Conservation (phyloP, 805 yeast species). For the Isabelozyma heimii region DNA sequence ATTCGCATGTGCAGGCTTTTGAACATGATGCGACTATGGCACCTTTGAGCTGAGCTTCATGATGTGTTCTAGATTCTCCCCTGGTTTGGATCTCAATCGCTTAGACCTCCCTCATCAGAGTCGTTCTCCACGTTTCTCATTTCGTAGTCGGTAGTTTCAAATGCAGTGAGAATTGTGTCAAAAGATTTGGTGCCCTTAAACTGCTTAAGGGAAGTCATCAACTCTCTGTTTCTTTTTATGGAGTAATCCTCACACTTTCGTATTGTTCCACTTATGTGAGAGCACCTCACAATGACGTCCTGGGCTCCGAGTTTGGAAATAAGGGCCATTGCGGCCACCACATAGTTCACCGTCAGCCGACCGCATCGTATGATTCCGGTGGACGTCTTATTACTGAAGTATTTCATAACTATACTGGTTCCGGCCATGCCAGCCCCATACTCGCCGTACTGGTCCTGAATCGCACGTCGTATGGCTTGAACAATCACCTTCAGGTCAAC, state of each 20-base stretch:
- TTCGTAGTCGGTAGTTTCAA: background rate
- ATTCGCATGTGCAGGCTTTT: background rate
- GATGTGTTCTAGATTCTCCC: background rate
- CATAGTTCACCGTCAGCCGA: constrained; percentile 57
- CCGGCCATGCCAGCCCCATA: constrained; percentile 66
- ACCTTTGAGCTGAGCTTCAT: background rate
- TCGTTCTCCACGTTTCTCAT: constrained; percentile 2
- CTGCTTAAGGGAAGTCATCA: constrained; percentile 21
- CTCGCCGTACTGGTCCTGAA: constrained; percentile 75
- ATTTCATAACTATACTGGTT: constrained; percentile 62
- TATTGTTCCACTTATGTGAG: constrained; percentile 82
- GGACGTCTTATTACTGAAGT: constrained; percentile 76
- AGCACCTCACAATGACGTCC: constrained; percentile 55
- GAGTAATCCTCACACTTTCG: constrained; percentile 76
- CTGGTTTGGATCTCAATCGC: background rate
- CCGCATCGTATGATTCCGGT: constrained; percentile 82
- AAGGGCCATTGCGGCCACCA: constrained; percentile 65
- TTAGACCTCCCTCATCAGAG: constrained; percentile 1
- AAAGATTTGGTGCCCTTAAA: background rate
- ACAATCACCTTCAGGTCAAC: constrained; percentile 51
- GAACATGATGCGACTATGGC: background rate
- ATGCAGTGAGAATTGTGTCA: background rate
- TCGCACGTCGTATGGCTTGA: constrained; percentile 50
- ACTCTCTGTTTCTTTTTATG: constrained; percentile 43
- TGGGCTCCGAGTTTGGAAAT: constrained; percentile 50